Evolutionary conservation across 208 protist species (phyloP), one percentile per base, ranked within the genome.

Genomic region (Acanthamoeba rhysodes): DNA sequence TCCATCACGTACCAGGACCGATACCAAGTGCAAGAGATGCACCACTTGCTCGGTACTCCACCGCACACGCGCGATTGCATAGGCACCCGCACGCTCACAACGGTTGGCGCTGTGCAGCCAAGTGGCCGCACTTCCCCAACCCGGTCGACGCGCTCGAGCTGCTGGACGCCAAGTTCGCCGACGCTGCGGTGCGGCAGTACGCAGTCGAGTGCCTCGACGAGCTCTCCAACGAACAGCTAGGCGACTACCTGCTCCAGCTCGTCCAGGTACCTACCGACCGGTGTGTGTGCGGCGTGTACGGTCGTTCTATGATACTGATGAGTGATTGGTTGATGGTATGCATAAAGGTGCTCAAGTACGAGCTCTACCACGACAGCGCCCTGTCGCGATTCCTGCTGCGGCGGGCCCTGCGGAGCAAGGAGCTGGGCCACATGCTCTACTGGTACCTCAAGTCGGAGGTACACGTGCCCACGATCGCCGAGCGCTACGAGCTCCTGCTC

Each of bases 241-340:
- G 78, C 0, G 85, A 96, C 68, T 98, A 96, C 68, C 90, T 98
- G 24, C 74, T 97, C 34, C 97, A 98, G 95, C 95, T 98, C 14
- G 91, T 97, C 2, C 96, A 41, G 37, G 37, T 41, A 41, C 37
- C 2, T 41, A 41, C 1, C 37, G 37, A 41, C 4, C 37, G 37
- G n/a, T n/a, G n/a, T n/a, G n/a, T 41, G 37, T 41, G 37, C 37
- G 37, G 37, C 4, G 96, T 80, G 96, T 96, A 55, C 98, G 27
- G 98, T 98, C 66, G 98, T 99, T 95, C 45, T 96, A 99, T 80
- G 96, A 98, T 45, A 96, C 98, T 98, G 70, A 98, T 98, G 62
- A 1, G 97, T 97, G 98, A 95, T 78, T 7, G 53, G 55, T 41
- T 90, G n/a, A 93, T 41, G 10, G 95, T 41, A 3, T 41, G 4